phyloP scores from a whole-genome alignment of 2,329 filamentous ascomycete species.

The Sclerotinia spermophila region DNA sequence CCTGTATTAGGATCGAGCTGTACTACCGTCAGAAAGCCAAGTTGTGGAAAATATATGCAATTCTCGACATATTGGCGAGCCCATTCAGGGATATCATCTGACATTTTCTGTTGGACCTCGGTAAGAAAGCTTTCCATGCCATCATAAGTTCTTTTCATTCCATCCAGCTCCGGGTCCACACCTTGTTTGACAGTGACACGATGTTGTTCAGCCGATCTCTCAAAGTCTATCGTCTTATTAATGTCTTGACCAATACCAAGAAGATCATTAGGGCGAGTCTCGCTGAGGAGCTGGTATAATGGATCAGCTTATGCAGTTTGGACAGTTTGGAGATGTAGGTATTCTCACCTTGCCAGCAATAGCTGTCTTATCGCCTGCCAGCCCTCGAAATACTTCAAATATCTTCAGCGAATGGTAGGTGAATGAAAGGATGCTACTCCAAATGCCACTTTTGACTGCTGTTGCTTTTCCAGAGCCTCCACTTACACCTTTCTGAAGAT shows the following conservation, averaged over 20 bases:
- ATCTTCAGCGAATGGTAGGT: constrained; percentile 68
- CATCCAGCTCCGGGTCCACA: constrained; percentile 71
- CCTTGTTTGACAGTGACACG: constrained; percentile 71
- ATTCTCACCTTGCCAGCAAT: constrained; percentile 50
- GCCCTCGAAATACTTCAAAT: constrained; percentile 56
- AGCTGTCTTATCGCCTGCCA: constrained; percentile 52
- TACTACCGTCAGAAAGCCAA: constrained; percentile 83
- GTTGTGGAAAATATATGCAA: constrained; percentile 86
- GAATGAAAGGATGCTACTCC: constrained; percentile 71
- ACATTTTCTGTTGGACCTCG: constrained; percentile 62
- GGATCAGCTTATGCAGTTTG: constrained; percentile 3
- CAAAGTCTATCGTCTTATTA: constrained; percentile 73
- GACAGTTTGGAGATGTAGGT: background rate
- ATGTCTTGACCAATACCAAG: constrained; percentile 68
- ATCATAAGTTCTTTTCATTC: constrained; percentile 72
- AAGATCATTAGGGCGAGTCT: constrained; percentile 56
- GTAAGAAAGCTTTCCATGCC: constrained; percentile 73
- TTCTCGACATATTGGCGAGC: constrained; percentile 55
- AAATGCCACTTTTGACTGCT: constrained; percentile 62
- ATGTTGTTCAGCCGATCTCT: constrained; percentile 62
- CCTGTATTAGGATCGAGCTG: constrained; percentile 57
- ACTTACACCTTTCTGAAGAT: constrained; percentile 75
- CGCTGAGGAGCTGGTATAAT: constrained; percentile 50
- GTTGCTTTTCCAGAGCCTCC: constrained; percentile 39
- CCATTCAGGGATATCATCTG: constrained; percentile 58